Conservation (phyloP, 1,284 basidiomycete species). For the Agaricales sp. region DNA sequence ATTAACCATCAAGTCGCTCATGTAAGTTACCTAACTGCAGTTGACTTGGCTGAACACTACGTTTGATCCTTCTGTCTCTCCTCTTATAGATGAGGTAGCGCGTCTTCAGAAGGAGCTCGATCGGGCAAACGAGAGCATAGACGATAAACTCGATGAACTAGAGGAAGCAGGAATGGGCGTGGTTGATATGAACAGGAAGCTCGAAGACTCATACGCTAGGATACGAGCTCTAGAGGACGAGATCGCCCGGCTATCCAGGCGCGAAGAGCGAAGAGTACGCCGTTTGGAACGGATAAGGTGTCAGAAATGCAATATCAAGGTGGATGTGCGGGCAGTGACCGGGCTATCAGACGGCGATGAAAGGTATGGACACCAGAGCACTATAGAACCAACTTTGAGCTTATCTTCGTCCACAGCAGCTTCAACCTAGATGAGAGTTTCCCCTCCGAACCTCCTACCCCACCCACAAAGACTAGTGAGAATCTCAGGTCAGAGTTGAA, state of each 20-base stretch:
- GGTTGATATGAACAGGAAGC: constrained; percentile 55
- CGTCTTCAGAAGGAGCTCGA: constrained; percentile 64
- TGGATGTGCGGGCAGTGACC: constrained; percentile 37
- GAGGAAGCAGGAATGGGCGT: constrained; percentile 67
- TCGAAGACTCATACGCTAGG: constrained; percentile 55
- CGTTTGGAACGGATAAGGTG: constrained; percentile 52
- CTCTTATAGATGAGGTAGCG: constrained; percentile 52
- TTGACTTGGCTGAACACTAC: constrained; percentile 62
- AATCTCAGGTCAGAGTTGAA: constrained; percentile 45
- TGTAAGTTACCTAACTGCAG: constrained; percentile 25
- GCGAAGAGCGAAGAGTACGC: constrained; percentile 51
- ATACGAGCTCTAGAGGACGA: constrained; percentile 57
- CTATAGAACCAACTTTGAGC: neutral
- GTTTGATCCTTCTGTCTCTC: constrained; percentile 39
- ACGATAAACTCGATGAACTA: constrained; percentile 75
- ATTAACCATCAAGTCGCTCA: neutral
- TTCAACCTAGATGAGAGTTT: constrained; percentile 37
- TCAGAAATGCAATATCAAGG: constrained; percentile 51
- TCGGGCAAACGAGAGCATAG: constrained; percentile 70
- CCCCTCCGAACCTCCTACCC: constrained; percentile 47
- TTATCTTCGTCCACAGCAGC: constrained; percentile 30
- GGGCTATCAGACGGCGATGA: constrained; percentile 37
- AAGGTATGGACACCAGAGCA: constrained; percentile 31
- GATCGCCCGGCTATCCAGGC: constrained; percentile 45
- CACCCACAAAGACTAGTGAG: constrained; percentile 54